These are phyloP conservation scores for Cladophialophora carrionii DNA, from an alignment of 2,329 filamentous ascomycete species.

Conservation along the genomic window DNA sequence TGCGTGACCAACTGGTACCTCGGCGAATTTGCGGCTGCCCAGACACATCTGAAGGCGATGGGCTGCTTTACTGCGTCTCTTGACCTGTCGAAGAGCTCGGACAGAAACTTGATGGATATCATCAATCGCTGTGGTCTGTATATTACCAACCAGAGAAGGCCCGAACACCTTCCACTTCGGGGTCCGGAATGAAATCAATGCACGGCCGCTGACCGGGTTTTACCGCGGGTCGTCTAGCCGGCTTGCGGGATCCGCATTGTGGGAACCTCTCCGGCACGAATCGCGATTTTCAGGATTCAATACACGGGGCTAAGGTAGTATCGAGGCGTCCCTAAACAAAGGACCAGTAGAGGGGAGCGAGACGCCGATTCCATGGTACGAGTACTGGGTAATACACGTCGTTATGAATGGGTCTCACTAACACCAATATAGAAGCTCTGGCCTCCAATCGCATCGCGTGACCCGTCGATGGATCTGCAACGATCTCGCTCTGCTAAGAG, in stretches of 20 bases:
- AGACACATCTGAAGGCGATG: constrained; percentile 18
- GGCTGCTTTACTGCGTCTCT: constrained; percentile 13
- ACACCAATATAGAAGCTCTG: neutral
- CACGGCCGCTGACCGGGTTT: neutral
- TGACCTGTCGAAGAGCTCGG: constrained; percentile 6
- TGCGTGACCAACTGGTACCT: constrained; percentile 23
- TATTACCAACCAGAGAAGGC: neutral
- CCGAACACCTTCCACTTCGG: neutral
- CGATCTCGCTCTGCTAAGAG: neutral
- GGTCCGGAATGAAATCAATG: neutral
- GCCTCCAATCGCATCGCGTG: neutral
- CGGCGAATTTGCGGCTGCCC: constrained; percentile 8
- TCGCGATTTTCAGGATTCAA: neutral
- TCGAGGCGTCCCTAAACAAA: neutral
- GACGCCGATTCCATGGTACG: neutral
- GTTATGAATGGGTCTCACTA: neutral
- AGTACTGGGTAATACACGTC: neutral
- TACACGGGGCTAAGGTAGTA: neutral
- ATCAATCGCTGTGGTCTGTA: constrained; percentile 12
- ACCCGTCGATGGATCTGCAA: neutral
- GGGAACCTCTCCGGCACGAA: neutral
- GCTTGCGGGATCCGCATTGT: neutral
- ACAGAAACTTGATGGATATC: constrained; percentile 15
- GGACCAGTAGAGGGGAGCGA: neutral
- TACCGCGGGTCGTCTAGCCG: neutral